These are phyloP conservation scores for Schizosaccharomyces versatilis DNA, from an alignment of 1,139 yeast species.

Conservation along the genomic window DNA sequence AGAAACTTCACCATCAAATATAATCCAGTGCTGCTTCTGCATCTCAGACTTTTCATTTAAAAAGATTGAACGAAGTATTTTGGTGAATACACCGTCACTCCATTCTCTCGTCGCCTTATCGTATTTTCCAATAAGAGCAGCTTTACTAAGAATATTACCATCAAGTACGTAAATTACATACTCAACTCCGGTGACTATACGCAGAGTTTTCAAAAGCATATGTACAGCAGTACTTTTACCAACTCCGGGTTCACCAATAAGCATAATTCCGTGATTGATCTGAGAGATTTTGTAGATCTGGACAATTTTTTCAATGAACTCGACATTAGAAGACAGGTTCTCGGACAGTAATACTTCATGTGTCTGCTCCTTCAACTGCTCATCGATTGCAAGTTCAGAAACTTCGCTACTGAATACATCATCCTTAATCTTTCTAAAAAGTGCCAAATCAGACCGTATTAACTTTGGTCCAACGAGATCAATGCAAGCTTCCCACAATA, in stretches of 20 bases:
- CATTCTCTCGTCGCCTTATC: constrained; percentile 72
- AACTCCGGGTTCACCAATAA: constrained; percentile 55
- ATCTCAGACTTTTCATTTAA: constrained; percentile 32
- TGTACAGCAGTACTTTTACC: constrained; percentile 47
- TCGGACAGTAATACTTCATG: no score
- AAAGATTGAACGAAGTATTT: constrained; percentile 36
- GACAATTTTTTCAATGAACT: constrained; percentile 34
- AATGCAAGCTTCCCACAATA: constrained; percentile 32
- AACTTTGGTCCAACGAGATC: constrained; percentile 49
- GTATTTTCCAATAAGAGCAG: constrained; percentile 43
- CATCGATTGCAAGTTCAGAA: no score
- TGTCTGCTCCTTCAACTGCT: no score
- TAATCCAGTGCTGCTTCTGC: constrained; percentile 43
- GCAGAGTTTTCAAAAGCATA: constrained; percentile 28
- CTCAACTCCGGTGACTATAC: constrained; percentile 22
- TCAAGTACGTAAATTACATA: constrained; percentile 33
- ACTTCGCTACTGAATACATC: no score
- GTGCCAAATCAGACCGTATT: constrained; percentile 27
- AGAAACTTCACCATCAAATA: constrained; percentile 84
- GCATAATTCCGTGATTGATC: constrained; percentile 57
- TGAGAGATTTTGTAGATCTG: constrained; percentile 44
- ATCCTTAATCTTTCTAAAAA: constrained; percentile 18
- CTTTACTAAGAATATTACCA: constrained; percentile 52
- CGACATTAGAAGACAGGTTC: constrained; percentile 14
- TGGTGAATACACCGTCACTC: constrained; percentile 72